Conservation (phyloP, 2,329 filamentous ascomycete genomes). For the Iodosphaeria phyllophila region DNA sequence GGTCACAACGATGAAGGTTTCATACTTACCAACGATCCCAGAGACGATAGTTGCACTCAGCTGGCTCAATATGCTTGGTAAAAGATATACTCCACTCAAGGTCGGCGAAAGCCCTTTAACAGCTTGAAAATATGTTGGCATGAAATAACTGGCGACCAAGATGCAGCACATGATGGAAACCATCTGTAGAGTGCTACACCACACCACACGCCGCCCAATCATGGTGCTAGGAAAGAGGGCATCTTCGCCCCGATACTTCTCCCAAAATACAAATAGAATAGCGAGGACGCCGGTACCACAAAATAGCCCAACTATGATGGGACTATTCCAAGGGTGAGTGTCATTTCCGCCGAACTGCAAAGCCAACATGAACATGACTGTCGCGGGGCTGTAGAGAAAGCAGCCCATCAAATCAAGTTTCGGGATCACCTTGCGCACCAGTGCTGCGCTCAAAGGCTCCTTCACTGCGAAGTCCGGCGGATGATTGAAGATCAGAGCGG, state of each 20-base stretch:
- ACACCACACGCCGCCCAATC: slow-evolving; percentile 22
- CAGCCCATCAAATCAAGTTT: slow-evolving; percentile 23
- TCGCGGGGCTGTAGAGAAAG: slow-evolving; percentile 17
- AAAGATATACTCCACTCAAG: slow-evolving; percentile 14
- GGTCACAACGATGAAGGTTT: neutral
- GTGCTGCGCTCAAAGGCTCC: slow-evolving; percentile 4
- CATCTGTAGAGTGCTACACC: slow-evolving; percentile 11
- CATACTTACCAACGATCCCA: slow-evolving; percentile 7
- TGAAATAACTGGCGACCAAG: slow-evolving; percentile 3
- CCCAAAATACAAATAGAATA: slow-evolving; percentile 20
- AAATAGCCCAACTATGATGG: slow-evolving; percentile 19
- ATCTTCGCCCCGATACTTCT: slow-evolving; percentile 21
- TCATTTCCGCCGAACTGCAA: slow-evolving; percentile 20
- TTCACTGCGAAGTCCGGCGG: slow-evolving; percentile 17
- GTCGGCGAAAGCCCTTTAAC: slow-evolving; percentile 12
- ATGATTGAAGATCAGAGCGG: slow-evolving; percentile 12
- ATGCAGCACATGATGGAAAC: neutral
- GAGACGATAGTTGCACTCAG: slow-evolving; percentile 40
- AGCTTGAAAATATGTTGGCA: slow-evolving; percentile 15
- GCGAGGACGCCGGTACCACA: slow-evolving; percentile 14
- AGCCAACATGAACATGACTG: slow-evolving; percentile 23
- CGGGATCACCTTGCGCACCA: slow-evolving; percentile 7
- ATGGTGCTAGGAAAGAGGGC: slow-evolving; percentile 31
- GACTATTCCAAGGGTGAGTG: slow-evolving; percentile 17
- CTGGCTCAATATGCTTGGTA: slow-evolving; percentile 12